A percentile compares a stretch with the other conserved stretches of the same genome.
phyloP scores from a whole-genome alignment of 305 asterid genomes.

The Plantago coronopus region DNA sequence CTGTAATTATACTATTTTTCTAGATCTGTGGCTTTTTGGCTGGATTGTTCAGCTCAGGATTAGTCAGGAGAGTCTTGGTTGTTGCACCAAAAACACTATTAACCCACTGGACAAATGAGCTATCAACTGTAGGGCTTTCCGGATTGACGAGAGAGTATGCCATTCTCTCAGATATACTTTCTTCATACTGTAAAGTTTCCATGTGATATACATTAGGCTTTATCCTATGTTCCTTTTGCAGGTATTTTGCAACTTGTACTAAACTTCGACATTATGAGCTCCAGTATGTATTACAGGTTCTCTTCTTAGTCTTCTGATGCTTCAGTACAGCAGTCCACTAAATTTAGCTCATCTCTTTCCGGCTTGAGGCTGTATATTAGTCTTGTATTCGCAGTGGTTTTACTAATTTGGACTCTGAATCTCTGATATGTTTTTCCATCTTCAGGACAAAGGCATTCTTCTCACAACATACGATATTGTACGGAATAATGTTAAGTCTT shows the following conservation, averaged over 20 bases:
- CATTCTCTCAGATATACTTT: constrained; percentile 18
- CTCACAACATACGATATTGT: constrained; percentile 93
- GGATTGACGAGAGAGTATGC: constrained; percentile 65
- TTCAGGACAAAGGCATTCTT: constrained; percentile 82
- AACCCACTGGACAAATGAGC: constrained; percentile 85
- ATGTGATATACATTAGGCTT: constrained; percentile 7
- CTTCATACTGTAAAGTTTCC: constrained; percentile 9
- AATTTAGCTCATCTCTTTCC: constrained; percentile 2
- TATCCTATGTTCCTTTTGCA: constrained; percentile 29
- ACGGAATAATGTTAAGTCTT: constrained; percentile 59
- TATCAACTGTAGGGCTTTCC: constrained; percentile 80
- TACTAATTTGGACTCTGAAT: constrained; percentile 18
- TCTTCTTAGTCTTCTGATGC: constrained; percentile 22
- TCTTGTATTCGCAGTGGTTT: constrained; percentile 1
- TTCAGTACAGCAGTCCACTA: constrained; percentile 12
- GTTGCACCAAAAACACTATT: constrained; percentile 92
- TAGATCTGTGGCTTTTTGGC: constrained; percentile 83
- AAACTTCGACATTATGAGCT: constrained; percentile 83
- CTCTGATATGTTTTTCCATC: constrained; percentile 21
- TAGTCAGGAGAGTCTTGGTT: constrained; percentile 64
- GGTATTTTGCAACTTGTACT: constrained; percentile 68
- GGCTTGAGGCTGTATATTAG: constrained; percentile 5
- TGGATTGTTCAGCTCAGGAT: constrained; percentile 71
- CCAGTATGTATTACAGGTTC: constrained; percentile 82
- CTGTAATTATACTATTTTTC: constrained; percentile 12